Percentiles rank a stretch among this genome's conserved stretches.
Evolutionary conservation across 2,329 filamentous ascomycete species (phyloP).

Genomic region (Aspergillus amoenus): DNA sequence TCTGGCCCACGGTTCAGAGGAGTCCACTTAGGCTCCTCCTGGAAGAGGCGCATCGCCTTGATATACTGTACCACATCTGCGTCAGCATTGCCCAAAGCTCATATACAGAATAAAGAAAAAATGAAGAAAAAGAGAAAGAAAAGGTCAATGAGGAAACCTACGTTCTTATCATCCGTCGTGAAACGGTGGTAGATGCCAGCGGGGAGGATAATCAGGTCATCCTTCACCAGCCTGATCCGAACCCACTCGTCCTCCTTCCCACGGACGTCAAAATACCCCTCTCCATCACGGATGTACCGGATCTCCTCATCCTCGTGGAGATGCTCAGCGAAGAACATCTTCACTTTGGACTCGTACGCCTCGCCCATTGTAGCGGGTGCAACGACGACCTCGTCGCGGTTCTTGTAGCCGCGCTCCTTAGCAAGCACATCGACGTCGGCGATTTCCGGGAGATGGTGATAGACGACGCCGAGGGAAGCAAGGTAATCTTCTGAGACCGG

Average conservation of each 20-base stretch:
- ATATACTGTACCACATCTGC: conserved; percentile 66
- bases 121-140: neutral
- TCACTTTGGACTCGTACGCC: conserved; percentile 89
- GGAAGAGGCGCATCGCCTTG: conserved; percentile 93
- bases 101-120: neutral
- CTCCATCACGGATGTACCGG: conserved; percentile 83
- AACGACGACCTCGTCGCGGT: conserved; percentile 89
- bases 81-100: conserved; percentile 10
- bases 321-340: conserved; percentile 91
- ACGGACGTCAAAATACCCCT: conserved; percentile 91
- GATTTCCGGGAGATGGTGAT: conserved; percentile 66
- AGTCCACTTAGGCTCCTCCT: conserved; percentile 98
- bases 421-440: conserved; percentile 73
- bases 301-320: conserved; percentile 99
- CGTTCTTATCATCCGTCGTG: conserved; percentile 88
- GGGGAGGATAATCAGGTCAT: conserved; percentile 88
- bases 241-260: conserved; percentile 84
- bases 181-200: conserved; percentile 97
- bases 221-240: conserved; percentile 77
- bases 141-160: conserved; percentile 50
- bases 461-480: conserved; percentile 73
- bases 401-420: conserved; percentile 76
- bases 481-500: conserved; percentile 66
- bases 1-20: conserved; percentile 78
- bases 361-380: conserved; percentile 83